Percentiles rank a stretch among this genome's conserved stretches.
Evolutionary conservation across 2,329 filamentous ascomycete genomes (phyloP).

Genomic region (Penicillium sp.): DNA sequence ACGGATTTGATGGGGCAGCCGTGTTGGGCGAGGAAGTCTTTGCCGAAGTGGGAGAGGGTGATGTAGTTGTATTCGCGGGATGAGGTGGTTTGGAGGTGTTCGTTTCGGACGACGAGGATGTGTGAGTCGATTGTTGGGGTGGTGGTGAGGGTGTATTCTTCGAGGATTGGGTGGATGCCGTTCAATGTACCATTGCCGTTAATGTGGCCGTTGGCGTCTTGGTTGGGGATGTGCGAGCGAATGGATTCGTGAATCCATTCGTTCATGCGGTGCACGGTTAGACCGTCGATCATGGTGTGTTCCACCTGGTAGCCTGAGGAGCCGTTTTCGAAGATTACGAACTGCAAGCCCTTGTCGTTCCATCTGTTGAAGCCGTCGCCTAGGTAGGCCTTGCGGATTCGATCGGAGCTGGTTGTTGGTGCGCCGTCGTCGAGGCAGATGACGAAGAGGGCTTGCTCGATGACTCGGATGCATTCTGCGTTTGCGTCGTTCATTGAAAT

Average conservation of each 20-base stretch:
- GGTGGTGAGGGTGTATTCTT: conserved; percentile 5
- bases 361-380: conserved; percentile 10
- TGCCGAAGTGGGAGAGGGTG: conserved; percentile 3
- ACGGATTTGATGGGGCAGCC: conserved; percentile 9
- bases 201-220: neutral
- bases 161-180: neutral
- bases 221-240: conserved; percentile 2
- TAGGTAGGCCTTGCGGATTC: conserved; percentile 8
- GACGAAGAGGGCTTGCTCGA: conserved; percentile 5
- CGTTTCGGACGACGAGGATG: neutral
- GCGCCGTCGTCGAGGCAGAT: conserved; percentile 9
- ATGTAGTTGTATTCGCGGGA: conserved; percentile 4
- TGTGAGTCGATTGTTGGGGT: conserved; percentile 1
- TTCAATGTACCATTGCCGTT: conserved; percentile 4
- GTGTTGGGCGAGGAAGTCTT: conserved; percentile 6
- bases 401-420: conserved; percentile 6
- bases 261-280: conserved; percentile 11
- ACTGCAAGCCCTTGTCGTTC: conserved; percentile 10
- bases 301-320: conserved; percentile 8
- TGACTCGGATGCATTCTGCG: conserved; percentile 6
- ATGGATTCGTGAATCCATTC: conserved; percentile 9
- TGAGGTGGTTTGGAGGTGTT: neutral
- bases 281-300: conserved; percentile 9
- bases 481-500: neutral
- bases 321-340: conserved; percentile 6